Conservation (phyloP, 306 rosid species). For the Echinosophora koreensis region DNA sequence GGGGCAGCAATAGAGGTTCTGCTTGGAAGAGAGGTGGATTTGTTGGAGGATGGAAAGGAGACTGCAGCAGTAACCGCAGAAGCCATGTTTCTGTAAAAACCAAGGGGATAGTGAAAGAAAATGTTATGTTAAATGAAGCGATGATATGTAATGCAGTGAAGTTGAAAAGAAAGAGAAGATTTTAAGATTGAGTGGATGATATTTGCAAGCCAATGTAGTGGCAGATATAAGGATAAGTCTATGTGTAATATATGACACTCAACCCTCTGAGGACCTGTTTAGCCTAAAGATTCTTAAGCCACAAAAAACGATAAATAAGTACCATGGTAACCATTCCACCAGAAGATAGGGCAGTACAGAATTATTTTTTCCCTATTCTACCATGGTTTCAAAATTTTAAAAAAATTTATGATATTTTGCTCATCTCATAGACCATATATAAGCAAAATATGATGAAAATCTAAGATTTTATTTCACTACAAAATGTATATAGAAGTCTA, state of each 20-base stretch:
- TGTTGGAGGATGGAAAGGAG: slow-evolving; percentile 86
- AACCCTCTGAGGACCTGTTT: slow-evolving; percentile 1
- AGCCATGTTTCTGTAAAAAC: slow-evolving; percentile 67
- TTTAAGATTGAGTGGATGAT: slow-evolving; percentile 86
- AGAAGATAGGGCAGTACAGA: background rate
- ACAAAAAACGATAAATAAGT: background rate
- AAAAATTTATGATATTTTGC: background rate
- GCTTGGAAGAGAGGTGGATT: slow-evolving; percentile 65
- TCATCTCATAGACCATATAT: background rate
- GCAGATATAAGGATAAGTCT: slow-evolving; percentile 75
- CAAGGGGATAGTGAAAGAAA: slow-evolving; percentile 8
- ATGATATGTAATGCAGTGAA: slow-evolving; percentile 40
- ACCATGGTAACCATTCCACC: background rate
- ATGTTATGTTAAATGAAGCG: slow-evolving; percentile 39
- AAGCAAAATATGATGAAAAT: background rate
- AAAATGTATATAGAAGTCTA: background rate
- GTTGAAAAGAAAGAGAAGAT: slow-evolving; percentile 49
- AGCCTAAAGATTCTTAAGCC: background rate
- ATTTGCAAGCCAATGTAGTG: slow-evolving; percentile 67
- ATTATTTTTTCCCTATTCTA: background rate
- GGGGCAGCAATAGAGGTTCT: slow-evolving; percentile 63
- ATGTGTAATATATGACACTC: slow-evolving; percentile 47
- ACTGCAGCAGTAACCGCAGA: slow-evolving; percentile 87
- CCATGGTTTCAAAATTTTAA: background rate
- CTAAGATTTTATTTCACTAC: background rate